Base-by-base conservation (phyloP, 441 rosid genomes). In the Cnidoscolus chayamansa region DNA sequence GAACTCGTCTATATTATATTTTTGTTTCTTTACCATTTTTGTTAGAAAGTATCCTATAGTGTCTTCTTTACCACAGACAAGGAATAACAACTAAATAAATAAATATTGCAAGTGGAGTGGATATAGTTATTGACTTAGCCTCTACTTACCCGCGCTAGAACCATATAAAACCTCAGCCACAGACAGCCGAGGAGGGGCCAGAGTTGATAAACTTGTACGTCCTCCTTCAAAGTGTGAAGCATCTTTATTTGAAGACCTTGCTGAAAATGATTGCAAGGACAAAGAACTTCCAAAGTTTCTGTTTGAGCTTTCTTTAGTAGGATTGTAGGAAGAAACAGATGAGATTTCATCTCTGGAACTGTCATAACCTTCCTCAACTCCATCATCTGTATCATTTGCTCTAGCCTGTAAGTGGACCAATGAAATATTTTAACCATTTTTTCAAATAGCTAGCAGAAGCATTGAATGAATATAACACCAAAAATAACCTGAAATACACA, bases 311-410 rank as follows among this genome's bases (percentile, higher is more conserved):
- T 90, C 91, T 88, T 83, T 90, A 64, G 74, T 68, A 12, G 78
- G 86, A 81, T 85, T 90, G 78, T 82, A 91, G 63, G 98, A 92
- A 56, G 97, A 91, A 81, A 91, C 87, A 76, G 99, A 92, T 32
- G 90, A 90, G 72, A 85, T 76, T 81, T 91, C 99, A 88, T 95
- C 99, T 74, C 89, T 88, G 65, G 93, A 91, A 85, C 99, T 95
- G 64, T 90, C 96, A 81, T 91, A 88, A 30, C 92, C 99, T 73
- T 92, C 97, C 77, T 91, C 97, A 70, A 83, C 83, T 76, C 82
- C 86, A 63, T 91, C 93, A 72, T 82, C 83, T 78, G 76, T 70
- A 64, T 91, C 96, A 87, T 84, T 87, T 73, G 86, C 97, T 86
- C 89, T 87, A 73, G 81, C 80, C 99, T 95, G 84, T 65, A 68